Evolutionary conservation across 345 rosid species (phyloP).

Genomic region (Eucalyptus erythrocorys): DNA sequence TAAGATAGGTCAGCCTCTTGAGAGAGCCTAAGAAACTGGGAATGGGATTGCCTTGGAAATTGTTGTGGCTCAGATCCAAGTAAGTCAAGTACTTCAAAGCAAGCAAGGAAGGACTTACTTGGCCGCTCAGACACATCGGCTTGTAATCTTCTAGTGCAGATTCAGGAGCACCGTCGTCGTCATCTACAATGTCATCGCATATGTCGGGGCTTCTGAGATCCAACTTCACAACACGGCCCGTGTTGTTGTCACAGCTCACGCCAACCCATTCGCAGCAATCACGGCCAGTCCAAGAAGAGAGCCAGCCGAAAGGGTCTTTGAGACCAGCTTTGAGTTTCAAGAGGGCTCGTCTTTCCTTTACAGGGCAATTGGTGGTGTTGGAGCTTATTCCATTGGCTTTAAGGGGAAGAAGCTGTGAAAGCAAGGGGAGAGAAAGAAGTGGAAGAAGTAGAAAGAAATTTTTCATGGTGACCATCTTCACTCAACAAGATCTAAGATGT

Average conservation of each 20-base stretch:
- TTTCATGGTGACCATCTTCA: neutral
- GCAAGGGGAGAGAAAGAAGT: neutral
- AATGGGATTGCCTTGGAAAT: slow-evolving; percentile 1
- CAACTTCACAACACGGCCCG: neutral
- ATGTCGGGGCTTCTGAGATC: neutral
- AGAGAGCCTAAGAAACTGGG: slow-evolving; percentile 12
- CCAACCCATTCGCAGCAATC: slow-evolving; percentile 22
- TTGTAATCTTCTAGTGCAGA: neutral
- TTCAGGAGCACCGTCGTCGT: neutral
- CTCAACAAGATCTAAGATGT: neutral
- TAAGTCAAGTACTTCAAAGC: neutral
- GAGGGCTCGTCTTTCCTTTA: slow-evolving; percentile 10
- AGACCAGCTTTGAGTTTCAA: slow-evolving; percentile 8
- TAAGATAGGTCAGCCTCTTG: slow-evolving; percentile 1
- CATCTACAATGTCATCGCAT: neutral
- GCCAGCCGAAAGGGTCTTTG: neutral
- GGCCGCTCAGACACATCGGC: neutral
- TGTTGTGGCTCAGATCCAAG: slow-evolving; percentile 12
- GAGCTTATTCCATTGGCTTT: neutral
- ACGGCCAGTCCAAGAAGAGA: neutral
- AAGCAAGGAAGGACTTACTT: slow-evolving; percentile 2
- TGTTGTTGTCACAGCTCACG: neutral
- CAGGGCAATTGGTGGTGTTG: neutral
- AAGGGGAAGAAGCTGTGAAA: neutral
- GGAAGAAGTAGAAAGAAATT: neutral